phyloP scores from a whole-genome alignment of 1,284 basidiomycete genomes.

The Anthracocystis walkeri region DNA sequence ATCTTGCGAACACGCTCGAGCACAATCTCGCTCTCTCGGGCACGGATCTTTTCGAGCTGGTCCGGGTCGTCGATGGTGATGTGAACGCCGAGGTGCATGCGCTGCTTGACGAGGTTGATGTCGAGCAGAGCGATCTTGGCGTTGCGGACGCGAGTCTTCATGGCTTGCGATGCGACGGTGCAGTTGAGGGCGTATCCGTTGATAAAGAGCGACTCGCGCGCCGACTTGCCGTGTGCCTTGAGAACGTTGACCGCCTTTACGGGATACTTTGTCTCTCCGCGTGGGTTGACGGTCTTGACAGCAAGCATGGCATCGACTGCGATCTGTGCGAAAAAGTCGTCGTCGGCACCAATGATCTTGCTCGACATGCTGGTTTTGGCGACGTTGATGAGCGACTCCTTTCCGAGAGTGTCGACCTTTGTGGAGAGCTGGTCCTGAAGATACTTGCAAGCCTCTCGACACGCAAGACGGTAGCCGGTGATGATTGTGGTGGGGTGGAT shows the following conservation, averaged over 20 bases:
- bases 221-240: constrained; percentile 97
- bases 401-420: constrained; percentile 90
- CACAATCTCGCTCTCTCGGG: constrained; percentile 93
- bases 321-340: constrained; percentile 97
- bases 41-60: constrained; percentile 95
- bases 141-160: constrained; percentile 92
- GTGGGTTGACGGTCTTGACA: constrained; percentile 91
- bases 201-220: constrained; percentile 92
- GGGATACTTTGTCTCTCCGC: constrained; percentile 98
- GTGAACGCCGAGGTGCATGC: constrained; percentile 98
- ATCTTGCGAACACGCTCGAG: constrained; percentile 97
- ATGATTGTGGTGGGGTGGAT: constrained; percentile 99
- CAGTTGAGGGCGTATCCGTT: constrained; percentile 98
- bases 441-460: constrained; percentile 96
- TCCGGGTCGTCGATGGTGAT: constrained; percentile 95
- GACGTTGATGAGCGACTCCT: constrained; percentile 92
- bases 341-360: constrained; percentile 98
- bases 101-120: constrained; percentile 95
- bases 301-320: constrained; percentile 99
- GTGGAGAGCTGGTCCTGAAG: constrained; percentile 97
- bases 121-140: constrained; percentile 99
- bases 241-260: constrained; percentile 99
- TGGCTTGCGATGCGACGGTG: constrained; percentile 98
- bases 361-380: constrained; percentile 99
- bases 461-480: constrained; percentile 96